Conservation (phyloP, 495 filamentous ascomycete genomes). For the Aspergillus asperescens region DNA sequence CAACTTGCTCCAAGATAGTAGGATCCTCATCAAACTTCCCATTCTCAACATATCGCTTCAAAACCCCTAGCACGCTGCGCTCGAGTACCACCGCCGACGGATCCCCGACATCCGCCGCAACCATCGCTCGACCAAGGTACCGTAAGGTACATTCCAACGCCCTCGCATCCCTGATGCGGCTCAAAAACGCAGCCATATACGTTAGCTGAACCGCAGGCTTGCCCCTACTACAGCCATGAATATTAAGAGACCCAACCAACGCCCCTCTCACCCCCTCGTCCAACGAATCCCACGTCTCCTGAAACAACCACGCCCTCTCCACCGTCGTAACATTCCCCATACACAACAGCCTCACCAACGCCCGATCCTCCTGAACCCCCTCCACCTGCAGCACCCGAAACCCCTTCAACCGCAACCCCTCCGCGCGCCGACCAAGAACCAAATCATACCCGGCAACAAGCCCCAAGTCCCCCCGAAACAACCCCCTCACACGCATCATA, state of each 20-base stretch:
- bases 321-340: neutral
- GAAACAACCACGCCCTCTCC: neutral
- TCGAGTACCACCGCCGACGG: neutral
- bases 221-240: neutral
- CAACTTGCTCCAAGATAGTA: neutral
- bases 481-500: neutral
- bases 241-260: neutral
- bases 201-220: neutral
- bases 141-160: neutral
- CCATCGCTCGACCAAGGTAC: neutral
- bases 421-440: neutral
- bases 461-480: neutral
- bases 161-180: neutral
- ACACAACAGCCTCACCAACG: neutral
- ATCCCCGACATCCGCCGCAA: neutral
- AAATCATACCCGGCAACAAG: neutral
- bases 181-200: neutral
- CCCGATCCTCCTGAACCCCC: neutral
- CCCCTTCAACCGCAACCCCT: too few relatives aligned
- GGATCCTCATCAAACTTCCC: neutral
- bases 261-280: neutral
- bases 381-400: neutral
- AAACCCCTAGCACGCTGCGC: neutral
- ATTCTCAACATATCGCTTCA: neutral
- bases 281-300: neutral